Percentiles rank a stretch among this genome's conserved stretches.
Conservation (phyloP, 768 basidiomycete genomes). For the Tulasnella sp. region DNA sequence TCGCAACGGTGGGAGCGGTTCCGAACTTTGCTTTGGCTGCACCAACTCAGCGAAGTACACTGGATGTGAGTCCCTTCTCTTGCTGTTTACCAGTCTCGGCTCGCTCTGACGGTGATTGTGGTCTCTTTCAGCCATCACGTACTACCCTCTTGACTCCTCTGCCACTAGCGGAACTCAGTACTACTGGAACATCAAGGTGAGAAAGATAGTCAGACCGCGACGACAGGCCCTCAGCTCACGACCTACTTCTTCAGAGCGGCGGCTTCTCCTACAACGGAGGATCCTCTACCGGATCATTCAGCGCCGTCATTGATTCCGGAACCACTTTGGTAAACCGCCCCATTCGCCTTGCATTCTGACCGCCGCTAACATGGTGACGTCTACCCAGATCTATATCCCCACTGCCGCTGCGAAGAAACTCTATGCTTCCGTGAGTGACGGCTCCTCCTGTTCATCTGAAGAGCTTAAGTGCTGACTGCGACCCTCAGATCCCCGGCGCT, state of each 20-base stretch:
- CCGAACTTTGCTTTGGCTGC: conserved; percentile 29
- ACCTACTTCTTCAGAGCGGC: not conserved
- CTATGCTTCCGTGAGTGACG: not conserved
- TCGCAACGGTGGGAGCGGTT: no score
- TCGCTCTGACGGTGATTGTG: not conserved
- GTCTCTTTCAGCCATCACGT: conserved; percentile 20
- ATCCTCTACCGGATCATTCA: not conserved
- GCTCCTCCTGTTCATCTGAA: not conserved
- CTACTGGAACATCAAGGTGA: not conserved
- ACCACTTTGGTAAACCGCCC: conserved; percentile 19
- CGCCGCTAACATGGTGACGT: not conserved
- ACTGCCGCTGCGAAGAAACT: not conserved
- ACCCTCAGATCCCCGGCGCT: conserved; percentile 20
- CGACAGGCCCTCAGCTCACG: not conserved
- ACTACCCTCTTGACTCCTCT: conserved; percentile 20
- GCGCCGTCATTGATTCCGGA: conserved; percentile 27
- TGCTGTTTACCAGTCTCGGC: not conserved
- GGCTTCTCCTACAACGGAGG: conserved; percentile 3
- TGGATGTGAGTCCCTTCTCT: conserved; percentile 14
- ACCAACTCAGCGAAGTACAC: conserved; percentile 26
- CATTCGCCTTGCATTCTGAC: not conserved
- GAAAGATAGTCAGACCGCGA: not conserved
- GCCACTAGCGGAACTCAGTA: not conserved
- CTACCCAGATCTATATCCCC: not conserved
- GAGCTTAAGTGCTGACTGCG: not conserved